A percentile compares a stretch with the other conserved stretches of the same genome.
These are phyloP conservation scores for Dendrobium chrysotoxum DNA, from an alignment of 106 monocot species.

Conservation along the genomic window DNA sequence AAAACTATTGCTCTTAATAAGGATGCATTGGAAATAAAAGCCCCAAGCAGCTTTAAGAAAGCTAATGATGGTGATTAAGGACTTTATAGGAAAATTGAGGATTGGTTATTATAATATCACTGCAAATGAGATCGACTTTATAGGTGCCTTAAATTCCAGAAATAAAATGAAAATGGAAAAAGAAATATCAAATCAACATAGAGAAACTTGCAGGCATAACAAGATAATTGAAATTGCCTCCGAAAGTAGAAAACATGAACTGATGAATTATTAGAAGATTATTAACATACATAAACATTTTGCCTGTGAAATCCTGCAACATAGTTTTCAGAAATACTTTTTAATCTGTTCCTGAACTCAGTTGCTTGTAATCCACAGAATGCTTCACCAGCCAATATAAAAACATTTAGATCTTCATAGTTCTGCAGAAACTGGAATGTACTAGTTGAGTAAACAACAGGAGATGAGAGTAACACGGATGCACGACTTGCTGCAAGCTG, in stretches of 20 bases:
- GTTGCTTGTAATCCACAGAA: slow-evolving; percentile 80
- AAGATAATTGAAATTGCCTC: not conserved
- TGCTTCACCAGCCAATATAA: slow-evolving; percentile 94
- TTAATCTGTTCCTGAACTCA: slow-evolving; percentile 86
- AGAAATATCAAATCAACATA: not conserved
- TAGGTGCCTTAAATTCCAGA: not conserved
- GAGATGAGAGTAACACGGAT: slow-evolving; percentile 82
- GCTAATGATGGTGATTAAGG: not conserved
- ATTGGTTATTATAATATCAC: not conserved
- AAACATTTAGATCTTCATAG: slow-evolving; percentile 91
- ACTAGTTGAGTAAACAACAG: slow-evolving; percentile 80
- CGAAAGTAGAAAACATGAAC: not conserved
- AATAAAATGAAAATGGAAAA: not conserved
- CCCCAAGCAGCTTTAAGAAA: not conserved
- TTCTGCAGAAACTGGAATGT: slow-evolving; percentile 85
- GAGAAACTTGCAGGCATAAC: not conserved
- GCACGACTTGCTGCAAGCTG: slow-evolving; percentile 88
- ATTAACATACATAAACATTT: slow-evolving; percentile 77
- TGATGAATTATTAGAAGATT: not conserved
- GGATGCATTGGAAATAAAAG: not conserved
- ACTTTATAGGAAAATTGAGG: not conserved
- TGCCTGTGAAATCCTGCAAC: slow-evolving; percentile 71
- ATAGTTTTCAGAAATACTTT: slow-evolving; percentile 69
- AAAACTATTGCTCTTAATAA: not conserved
- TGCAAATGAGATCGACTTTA: not conserved